Evolutionary conservation across 129 eudicot species (phyloP).

Genomic region (Kitagawia praeruptora): DNA sequence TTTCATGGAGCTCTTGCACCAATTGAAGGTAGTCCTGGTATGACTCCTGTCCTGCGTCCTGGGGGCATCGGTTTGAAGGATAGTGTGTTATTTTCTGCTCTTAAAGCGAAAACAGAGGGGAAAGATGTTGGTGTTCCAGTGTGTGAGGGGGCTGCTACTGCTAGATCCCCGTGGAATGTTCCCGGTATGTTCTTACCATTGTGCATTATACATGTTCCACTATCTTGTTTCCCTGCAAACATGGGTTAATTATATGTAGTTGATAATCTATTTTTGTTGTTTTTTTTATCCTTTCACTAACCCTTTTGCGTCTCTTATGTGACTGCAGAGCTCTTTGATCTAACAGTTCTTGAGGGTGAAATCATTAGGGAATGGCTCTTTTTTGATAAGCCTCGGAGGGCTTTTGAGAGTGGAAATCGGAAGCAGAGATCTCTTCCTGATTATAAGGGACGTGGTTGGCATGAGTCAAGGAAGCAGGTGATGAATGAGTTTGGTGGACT

Average conservation of each 20-base stretch:
- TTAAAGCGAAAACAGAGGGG: conserved; percentile 75
- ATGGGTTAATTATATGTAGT: not conserved
- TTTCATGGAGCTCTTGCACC: conserved; percentile 82
- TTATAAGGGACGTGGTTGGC: conserved; percentile 97
- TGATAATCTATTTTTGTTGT: not conserved
- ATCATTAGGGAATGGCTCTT: conserved; percentile 88
- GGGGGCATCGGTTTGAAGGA: conserved; percentile 94
- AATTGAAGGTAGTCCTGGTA: conserved; percentile 78
- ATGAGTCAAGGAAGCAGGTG: conserved; percentile 88
- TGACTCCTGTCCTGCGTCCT: conserved; percentile 89
- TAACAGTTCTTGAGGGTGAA: conserved; percentile 75
- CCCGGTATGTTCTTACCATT: conserved; percentile 44
- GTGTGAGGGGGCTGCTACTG: conserved; percentile 97
- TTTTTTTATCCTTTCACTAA: not conserved
- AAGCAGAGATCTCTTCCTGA: conserved; percentile 95
- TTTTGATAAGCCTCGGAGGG: conserved; percentile 94
- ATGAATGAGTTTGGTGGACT: conserved; percentile 77
- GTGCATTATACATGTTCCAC: not conserved
- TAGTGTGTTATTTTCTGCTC: conserved; percentile 88
- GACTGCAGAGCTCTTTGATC: conserved; percentile 77
- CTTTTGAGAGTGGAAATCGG: conserved; percentile 90
- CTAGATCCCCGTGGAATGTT: conserved; percentile 99
- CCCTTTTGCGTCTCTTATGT: not conserved
- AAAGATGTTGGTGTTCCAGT: conserved; percentile 96
- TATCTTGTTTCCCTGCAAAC: not conserved